phyloP scores from a whole-genome alignment of 2,329 filamentous ascomycete species.

The Dothidotthia symphoricarpi region DNA sequence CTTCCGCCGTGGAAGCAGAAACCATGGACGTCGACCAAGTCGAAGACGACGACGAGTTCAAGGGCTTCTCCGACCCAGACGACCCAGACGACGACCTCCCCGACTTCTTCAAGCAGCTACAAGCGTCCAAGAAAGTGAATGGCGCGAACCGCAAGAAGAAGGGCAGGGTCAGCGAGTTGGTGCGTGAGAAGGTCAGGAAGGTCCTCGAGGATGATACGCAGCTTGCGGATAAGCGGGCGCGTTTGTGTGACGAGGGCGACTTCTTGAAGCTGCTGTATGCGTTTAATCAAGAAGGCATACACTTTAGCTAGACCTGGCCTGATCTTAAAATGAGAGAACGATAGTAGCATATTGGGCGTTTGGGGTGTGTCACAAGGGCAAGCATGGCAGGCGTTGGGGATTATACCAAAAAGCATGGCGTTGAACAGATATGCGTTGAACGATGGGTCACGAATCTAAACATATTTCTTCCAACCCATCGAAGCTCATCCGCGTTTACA shows the following conservation, averaged over 20 bases:
- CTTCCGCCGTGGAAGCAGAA: conserved; percentile 43
- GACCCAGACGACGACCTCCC: conserved; percentile 70
- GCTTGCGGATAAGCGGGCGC: conserved; percentile 75
- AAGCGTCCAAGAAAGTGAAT: conserved; percentile 42
- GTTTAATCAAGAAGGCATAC: conserved; percentile 90
- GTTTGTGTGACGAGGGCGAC: conserved; percentile 89
- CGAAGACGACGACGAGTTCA: conserved; percentile 47
- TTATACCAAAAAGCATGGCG: conserved; percentile 9
- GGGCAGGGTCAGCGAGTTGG: conserved; percentile 74
- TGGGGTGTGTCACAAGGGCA: too few species aligned
- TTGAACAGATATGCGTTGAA: too few species aligned
- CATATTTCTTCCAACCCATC: too few species aligned
- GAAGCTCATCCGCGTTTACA: conserved; percentile 8
- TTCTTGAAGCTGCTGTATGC: conserved; percentile 78
- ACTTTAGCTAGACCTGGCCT: conserved; percentile 67
- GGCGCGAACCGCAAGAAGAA: conserved; percentile 50
- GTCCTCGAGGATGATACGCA: conserved; percentile 79
- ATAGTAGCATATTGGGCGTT: too few species aligned
- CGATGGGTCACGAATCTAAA: too few species aligned
- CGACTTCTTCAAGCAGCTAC: conserved; percentile 74
- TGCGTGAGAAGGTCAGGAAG: conserved; percentile 82
- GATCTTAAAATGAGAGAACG: too few species aligned
- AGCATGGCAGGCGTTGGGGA: not conserved
- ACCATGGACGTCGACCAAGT: conserved; percentile 46
- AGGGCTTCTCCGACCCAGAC: conserved; percentile 54